These are phyloP conservation scores for Vanrija pseudolonga DNA, from an alignment of 1,284 basidiomycete genomes.

Conservation along the genomic window DNA sequence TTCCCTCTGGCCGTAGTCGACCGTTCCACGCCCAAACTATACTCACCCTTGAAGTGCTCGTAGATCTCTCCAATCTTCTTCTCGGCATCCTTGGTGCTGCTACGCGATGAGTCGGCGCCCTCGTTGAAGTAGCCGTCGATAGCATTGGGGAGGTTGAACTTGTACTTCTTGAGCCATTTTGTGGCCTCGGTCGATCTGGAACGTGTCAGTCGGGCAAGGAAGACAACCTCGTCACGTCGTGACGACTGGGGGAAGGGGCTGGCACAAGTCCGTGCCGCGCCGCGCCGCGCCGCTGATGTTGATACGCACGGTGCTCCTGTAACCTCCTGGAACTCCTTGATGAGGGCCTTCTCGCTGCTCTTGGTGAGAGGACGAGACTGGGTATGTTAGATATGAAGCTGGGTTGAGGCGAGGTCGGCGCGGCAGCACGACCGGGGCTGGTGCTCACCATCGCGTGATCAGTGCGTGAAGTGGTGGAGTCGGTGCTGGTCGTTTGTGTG, in stretches of 20 bases:
- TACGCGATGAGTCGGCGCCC: slow-evolving; percentile 11
- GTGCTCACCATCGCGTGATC: too few species aligned
- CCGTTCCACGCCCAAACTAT: neutral
- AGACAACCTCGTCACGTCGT: neutral
- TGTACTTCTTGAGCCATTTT: slow-evolving; percentile 45
- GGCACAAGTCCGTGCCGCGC: too few species aligned
- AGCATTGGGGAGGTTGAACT: slow-evolving; percentile 34
- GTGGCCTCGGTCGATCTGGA: slow-evolving; percentile 35
- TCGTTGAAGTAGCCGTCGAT: slow-evolving; percentile 45
- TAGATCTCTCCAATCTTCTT: slow-evolving; percentile 49
- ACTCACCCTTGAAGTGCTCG: slow-evolving; percentile 48
- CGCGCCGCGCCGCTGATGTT: too few species aligned
- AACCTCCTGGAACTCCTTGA: slow-evolving; percentile 37
- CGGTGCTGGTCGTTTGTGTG: too few species aligned
- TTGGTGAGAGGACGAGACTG: slow-evolving; percentile 21
- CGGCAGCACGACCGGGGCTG: too few species aligned
- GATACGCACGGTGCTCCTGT: slow-evolving; percentile 41
- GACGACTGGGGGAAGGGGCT: too few species aligned
- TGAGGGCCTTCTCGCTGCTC: slow-evolving; percentile 18
- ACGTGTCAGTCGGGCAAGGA: neutral
- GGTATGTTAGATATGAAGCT: neutral
- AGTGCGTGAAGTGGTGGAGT: too few species aligned
- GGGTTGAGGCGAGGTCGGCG: too few species aligned
- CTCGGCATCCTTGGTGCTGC: slow-evolving; percentile 25
- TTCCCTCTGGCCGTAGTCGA: too few species aligned